These are phyloP conservation scores for Pythium inflatum DNA, from an alignment of 352 stramenopile genomes.

Conservation along the genomic window DNA sequence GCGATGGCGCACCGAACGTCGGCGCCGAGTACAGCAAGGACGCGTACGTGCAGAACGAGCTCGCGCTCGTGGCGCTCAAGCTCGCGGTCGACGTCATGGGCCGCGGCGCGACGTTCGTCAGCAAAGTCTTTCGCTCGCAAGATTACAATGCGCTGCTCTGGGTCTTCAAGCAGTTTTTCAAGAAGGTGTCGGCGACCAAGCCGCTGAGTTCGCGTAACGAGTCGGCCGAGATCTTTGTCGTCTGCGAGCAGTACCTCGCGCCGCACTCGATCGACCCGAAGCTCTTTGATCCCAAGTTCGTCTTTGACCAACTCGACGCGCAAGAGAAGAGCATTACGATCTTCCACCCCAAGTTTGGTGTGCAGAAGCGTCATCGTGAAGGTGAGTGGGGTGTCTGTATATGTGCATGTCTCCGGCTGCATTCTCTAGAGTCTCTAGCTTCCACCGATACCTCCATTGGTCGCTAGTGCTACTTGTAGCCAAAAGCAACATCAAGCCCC, in stretches of 20 bases:
- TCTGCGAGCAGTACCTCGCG: slow-evolving; percentile 95
- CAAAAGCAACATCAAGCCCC: slow-evolving; percentile 90
- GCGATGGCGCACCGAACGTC: slow-evolving; percentile 99
- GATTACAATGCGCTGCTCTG: slow-evolving; percentile 99
- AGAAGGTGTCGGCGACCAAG: slow-evolving; percentile 97
- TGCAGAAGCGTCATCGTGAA: slow-evolving; percentile 94
- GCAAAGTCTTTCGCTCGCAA: slow-evolving; percentile 97
- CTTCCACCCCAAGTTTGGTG: slow-evolving; percentile 98
- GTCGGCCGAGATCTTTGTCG: slow-evolving; percentile 99
- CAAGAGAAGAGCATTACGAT: slow-evolving; percentile 93
- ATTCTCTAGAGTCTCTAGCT: slow-evolving; percentile 92
- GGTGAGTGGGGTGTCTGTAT: slow-evolving; percentile 61
- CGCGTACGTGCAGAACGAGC: slow-evolving; percentile 99
- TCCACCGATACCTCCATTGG: slow-evolving; percentile 65
- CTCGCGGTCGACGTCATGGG: slow-evolving; percentile 97
- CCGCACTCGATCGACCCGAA: slow-evolving; percentile 97
- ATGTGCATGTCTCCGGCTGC: slow-evolving; percentile 50
- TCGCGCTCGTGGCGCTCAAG: slow-evolving; percentile 96
- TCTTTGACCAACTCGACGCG: slow-evolving; percentile 95
- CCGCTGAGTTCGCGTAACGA: slow-evolving; percentile 97
- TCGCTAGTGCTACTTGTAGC: slow-evolving; percentile 88
- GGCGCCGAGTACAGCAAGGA: slow-evolving; percentile 98
- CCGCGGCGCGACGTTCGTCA: slow-evolving; percentile 93
- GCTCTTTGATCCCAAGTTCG: slow-evolving; percentile 97
- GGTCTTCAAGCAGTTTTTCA: slow-evolving; percentile 99